Conservation (phyloP, 2,329 filamentous ascomycete species). For the Alternaria tenuissima region DNA sequence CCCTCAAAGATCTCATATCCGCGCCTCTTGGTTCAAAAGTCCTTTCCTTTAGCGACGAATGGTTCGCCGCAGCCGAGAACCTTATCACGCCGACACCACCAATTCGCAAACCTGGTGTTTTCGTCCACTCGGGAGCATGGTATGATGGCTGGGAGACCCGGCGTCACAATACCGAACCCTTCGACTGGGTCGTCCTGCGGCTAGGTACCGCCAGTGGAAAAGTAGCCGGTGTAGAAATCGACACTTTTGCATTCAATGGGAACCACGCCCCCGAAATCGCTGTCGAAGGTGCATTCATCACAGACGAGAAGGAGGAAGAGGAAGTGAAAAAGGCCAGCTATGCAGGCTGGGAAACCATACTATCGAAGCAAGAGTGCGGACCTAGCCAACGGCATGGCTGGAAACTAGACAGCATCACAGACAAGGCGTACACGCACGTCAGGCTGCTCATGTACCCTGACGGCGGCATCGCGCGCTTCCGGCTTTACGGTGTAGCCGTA, state of each 20-base stretch:
- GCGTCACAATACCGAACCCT: constrained; percentile 65
- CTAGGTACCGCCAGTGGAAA: constrained; percentile 72
- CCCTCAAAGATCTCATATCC: constrained; percentile 59
- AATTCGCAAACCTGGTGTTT: constrained; percentile 65
- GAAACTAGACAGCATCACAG: constrained; percentile 65
- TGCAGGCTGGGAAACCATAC: constrained; percentile 72
- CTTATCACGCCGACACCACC: constrained; percentile 65
- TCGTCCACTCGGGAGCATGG: constrained; percentile 68
- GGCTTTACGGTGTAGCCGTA: constrained; percentile 77
- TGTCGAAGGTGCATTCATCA: constrained; percentile 75
- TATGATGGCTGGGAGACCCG: constrained; percentile 72
- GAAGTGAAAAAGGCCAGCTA: constrained; percentile 61
- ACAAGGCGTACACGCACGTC: constrained; percentile 79
- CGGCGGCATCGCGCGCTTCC: constrained; percentile 82
- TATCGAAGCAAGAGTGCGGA: constrained; percentile 74
- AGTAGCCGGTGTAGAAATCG: constrained; percentile 77
- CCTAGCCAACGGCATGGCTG: constrained; percentile 77
- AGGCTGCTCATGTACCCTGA: constrained; percentile 86
- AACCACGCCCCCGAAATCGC: constrained; percentile 83
- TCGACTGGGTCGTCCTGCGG: constrained; percentile 68
- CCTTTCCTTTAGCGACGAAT: constrained; percentile 67
- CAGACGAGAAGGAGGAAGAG: constrained; percentile 63
- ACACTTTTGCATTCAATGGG: constrained; percentile 82
- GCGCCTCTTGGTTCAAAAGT: constrained; percentile 61
- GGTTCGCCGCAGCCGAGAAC: constrained; percentile 67